These are phyloP conservation scores for Acorus calamus DNA, from an alignment of 106 monocot genomes.

Conservation along the genomic window DNA sequence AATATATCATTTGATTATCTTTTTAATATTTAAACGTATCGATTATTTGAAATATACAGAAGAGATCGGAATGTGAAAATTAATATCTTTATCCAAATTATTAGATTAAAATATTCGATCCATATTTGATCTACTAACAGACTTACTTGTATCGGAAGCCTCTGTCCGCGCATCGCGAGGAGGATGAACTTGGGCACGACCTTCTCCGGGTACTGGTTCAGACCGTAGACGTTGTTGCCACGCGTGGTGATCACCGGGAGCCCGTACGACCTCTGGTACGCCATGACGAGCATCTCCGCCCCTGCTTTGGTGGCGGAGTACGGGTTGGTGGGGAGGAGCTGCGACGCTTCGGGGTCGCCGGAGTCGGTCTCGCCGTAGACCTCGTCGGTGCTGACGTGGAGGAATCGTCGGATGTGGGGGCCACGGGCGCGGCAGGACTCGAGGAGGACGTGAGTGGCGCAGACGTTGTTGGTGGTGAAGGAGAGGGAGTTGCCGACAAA, in stretches of 20 bases:
- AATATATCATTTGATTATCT: no score
- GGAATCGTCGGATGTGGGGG: slow-evolving; percentile 1
- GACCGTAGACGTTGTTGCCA: slow-evolving; percentile 9
- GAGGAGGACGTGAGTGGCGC: slow-evolving; percentile 6
- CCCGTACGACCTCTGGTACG: slow-evolving; percentile 3
- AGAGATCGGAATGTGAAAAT: no score
- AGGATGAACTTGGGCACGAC: slow-evolving; percentile 10
- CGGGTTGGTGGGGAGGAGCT: slow-evolving; percentile 1
- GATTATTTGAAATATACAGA: no score
- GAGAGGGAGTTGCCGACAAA: slow-evolving; percentile 29
- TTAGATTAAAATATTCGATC: no score
- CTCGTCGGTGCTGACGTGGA: slow-evolving; percentile 4
- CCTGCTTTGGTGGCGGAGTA: slow-evolving; percentile 3
- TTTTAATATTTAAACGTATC: no score
- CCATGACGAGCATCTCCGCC: slow-evolving; percentile 4
- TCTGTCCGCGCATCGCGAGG: slow-evolving; percentile 8
- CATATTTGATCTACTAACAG: no score
- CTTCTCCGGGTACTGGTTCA: slow-evolving; percentile 12
- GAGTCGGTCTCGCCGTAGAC: slow-evolving; percentile 1
- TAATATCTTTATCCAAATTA: no score
- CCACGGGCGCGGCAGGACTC: slow-evolving; percentile 5
- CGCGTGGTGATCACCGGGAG: slow-evolving; percentile 8
- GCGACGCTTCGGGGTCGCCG: not conserved
- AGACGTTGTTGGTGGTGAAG: slow-evolving; percentile 28
- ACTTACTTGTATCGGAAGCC: not conserved